Conservation (phyloP, 305 asterid genomes). For the Ajuga reptans region DNA sequence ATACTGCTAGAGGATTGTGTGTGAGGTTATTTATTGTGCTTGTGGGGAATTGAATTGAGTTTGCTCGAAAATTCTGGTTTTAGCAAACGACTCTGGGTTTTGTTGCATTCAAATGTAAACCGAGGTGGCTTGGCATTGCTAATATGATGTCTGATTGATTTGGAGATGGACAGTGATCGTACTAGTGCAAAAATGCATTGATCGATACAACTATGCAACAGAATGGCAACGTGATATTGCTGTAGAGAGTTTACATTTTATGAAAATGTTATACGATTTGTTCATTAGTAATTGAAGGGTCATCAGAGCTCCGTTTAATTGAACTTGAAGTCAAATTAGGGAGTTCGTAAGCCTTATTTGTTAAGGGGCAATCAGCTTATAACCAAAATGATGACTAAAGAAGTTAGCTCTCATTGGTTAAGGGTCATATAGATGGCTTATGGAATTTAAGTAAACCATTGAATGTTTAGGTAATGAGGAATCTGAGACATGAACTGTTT, state of each 20-base stretch:
- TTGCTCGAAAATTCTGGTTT: neutral
- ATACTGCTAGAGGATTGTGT: constrained; percentile 15
- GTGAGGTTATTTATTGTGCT: constrained; percentile 8
- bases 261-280: neutral
- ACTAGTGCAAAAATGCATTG: neutral
- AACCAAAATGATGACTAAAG: neutral
- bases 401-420: neutral
- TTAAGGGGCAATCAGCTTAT: neutral
- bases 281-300: neutral
- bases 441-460: constrained; percentile 2
- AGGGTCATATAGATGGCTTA: neutral
- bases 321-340: neutral
- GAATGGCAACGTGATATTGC: neutral
- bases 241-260: constrained; percentile 2
- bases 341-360: neutral
- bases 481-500: neutral
- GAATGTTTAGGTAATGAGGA: neutral
- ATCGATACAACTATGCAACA: neutral
- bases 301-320: neutral
- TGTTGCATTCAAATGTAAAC: constrained; percentile 4
- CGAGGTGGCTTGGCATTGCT: constrained; percentile 11
- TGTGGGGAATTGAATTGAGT: constrained; percentile 17
- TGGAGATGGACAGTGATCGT: neutral
- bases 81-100: neutral
- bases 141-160: neutral